Evolutionary conservation across 768 basidiomycete genomes (phyloP).

Genomic region (Pleurotus pulmonarius): DNA sequence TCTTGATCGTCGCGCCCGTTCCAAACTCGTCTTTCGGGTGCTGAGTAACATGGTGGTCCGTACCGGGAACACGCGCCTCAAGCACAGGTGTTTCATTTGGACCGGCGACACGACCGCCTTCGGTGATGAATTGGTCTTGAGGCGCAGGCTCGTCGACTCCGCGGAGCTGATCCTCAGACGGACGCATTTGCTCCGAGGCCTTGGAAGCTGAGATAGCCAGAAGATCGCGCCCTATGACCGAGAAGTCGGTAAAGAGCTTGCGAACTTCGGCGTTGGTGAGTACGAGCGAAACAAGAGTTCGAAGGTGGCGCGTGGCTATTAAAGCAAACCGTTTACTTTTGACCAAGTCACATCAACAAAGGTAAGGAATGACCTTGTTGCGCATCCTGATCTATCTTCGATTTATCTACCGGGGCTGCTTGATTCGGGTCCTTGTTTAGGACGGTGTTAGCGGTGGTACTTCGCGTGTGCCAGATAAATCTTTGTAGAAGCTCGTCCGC

Average conservation of each 20-base stretch:
- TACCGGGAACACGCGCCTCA: conserved; percentile 26
- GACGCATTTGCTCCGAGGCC: conserved; percentile 65
- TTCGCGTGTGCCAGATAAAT: conserved; percentile 77
- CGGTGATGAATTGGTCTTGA: conserved; percentile 58
- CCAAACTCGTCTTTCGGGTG: not conserved
- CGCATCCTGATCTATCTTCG: conserved; percentile 52
- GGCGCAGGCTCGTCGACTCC: conserved; percentile 68
- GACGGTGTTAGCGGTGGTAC: conserved; percentile 29
- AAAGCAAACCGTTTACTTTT: not conserved
- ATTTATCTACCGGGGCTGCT: conserved; percentile 39
- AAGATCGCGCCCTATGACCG: conserved; percentile 76
- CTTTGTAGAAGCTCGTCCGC: conserved; percentile 87
- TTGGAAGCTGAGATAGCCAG: conserved; percentile 70
- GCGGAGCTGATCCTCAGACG: conserved; percentile 56
- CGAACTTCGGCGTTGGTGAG: conserved; percentile 91
- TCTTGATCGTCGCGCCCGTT: conserved; percentile 19
- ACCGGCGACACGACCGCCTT: conserved; percentile 28
- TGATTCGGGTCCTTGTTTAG: conserved; percentile 12
- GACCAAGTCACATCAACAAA: not conserved
- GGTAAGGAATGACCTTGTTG: conserved; percentile 45
- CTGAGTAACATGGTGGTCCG: conserved; percentile 11
- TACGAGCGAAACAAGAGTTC: conserved; percentile 80
- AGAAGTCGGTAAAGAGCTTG: conserved; percentile 79
- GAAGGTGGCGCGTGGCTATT: conserved; percentile 82
- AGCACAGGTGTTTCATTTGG: conserved; percentile 28